Evolutionary conservation across 1,284 basidiomycete species (phyloP), one percentile per base, ranked within the genome.

Genomic region (Cutaneotrichosporon sp.): DNA sequence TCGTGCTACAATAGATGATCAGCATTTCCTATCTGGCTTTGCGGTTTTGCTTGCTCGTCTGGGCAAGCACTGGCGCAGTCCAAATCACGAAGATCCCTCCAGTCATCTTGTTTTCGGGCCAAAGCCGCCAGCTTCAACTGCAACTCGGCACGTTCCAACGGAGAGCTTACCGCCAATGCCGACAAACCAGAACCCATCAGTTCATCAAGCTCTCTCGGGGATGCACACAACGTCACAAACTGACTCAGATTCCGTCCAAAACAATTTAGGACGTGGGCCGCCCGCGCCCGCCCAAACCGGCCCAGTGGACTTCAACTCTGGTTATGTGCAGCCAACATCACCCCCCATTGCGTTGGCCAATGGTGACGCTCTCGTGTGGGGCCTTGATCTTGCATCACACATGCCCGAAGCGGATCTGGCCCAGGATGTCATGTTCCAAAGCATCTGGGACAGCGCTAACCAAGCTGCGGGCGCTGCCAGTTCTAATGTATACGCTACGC

Each of bases 381-480:
- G 54, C 40, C 53, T 57, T n/a, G 49, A 57, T 34, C 51, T 52
- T n/a, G 33, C 49, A n/a, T 51, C 42, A 20, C 52, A 54, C 36
- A 54, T 57, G 52, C 56, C 56, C 8, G 56, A 52, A 1, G 56
- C 52, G 10, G 56, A 54, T 33, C 41, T 41, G 20, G 56, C 53
- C 42, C 56, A 57, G 49, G 43, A 45, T 33, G 33, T 45, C 33
- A 18, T 52, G 15, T 52, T 52, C 40, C 45, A 52, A 46, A 48
- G 34, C 15, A 52, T 52, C 39, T 52, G 51, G 51, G 49, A 50
- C 35, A 42, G 38, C 49, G 36, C 49, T 4, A 33, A 50, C 10
- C 30, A 41, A 17, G 49, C 42, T 18, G 17, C 49, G 15, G 35
- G 21, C 10, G 13, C 37, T 15, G 35, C 41, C 8, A 42, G 47